These are phyloP conservation scores for Pyropia yezoensis DNA, from an alignment of 23 red algal genomes.

Conservation along the genomic window DNA sequence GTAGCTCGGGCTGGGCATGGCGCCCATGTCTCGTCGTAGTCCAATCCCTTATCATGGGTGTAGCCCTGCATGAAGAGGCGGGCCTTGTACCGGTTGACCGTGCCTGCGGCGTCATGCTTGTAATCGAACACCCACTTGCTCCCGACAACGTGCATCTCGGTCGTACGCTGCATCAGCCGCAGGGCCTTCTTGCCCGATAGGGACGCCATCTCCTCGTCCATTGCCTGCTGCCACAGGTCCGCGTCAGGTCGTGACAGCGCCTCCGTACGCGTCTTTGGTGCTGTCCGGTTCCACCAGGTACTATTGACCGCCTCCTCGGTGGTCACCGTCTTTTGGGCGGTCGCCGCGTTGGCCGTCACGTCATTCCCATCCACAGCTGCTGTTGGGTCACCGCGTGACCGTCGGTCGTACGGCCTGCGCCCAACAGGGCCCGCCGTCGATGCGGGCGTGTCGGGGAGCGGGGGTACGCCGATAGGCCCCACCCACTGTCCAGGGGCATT, in stretches of 20 bases:
- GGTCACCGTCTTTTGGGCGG: too few relatives aligned
- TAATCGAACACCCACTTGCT: conserved; percentile 23
- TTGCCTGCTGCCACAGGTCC: not conserved
- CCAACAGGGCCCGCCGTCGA: too few relatives aligned
- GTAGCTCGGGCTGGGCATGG: conserved; percentile 3
- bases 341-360: too few relatives aligned
- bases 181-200: not conserved
- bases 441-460: too few relatives aligned
- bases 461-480: too few relatives aligned
- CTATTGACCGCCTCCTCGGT: too few relatives aligned
- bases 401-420: too few relatives aligned
- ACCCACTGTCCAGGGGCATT: too few relatives aligned
- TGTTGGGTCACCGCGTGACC: too few relatives aligned
- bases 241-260: not conserved
- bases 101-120: conserved; percentile 4
- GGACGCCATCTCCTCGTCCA: conserved; percentile 1
- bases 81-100: conserved; percentile 7
- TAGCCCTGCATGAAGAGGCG: conserved; percentile 14
- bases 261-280: not conserved
- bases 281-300: too few relatives aligned
- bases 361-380: too few relatives aligned
- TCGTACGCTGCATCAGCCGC: not conserved
- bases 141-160: not conserved
- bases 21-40: conserved; percentile 23
- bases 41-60: not conserved